phyloP scores from a whole-genome alignment of 2,329 filamentous ascomycete genomes.

The Colletotrichum sp. region DNA sequence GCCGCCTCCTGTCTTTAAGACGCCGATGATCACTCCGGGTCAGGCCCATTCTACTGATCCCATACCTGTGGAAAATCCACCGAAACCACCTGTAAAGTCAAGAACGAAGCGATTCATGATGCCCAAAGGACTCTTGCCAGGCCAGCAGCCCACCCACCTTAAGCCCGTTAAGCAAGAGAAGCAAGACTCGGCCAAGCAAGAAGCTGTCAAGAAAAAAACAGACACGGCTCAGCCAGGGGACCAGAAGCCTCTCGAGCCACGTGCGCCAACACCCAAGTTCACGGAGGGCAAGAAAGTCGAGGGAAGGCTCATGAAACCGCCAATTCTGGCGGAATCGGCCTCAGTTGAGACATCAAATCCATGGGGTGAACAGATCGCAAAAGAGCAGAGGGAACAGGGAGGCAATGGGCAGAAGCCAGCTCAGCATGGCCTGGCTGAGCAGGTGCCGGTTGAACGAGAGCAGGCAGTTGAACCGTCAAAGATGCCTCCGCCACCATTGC shows the following conservation, averaged over 20 bases:
- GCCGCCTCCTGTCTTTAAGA: neutral
- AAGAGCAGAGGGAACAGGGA: neutral
- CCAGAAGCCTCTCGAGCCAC: neutral
- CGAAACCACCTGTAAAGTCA: neutral
- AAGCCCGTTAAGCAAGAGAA: neutral
- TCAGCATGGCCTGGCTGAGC: neutral
- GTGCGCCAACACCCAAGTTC: neutral
- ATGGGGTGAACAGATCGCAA: neutral
- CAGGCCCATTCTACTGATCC: neutral
- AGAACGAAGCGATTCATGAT: conserved; percentile 17
- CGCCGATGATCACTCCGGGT: neutral
- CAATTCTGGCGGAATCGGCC: neutral
- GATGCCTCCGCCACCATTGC: neutral
- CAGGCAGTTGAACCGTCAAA: neutral
- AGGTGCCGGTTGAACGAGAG: neutral
- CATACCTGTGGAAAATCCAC: neutral
- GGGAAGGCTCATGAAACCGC: neutral
- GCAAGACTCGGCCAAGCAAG: neutral
- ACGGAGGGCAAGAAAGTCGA: neutral
- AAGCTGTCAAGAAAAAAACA: neutral
- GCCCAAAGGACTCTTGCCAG: neutral
- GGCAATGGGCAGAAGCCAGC: neutral
- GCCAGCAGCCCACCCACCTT: neutral
- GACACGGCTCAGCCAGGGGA: neutral
- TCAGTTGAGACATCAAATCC: neutral